A percentile compares a stretch with the other conserved stretches of the same genome.
phyloP scores from a whole-genome alignment of 2,329 filamentous ascomycete species.

The Didymella keratinophila region DNA sequence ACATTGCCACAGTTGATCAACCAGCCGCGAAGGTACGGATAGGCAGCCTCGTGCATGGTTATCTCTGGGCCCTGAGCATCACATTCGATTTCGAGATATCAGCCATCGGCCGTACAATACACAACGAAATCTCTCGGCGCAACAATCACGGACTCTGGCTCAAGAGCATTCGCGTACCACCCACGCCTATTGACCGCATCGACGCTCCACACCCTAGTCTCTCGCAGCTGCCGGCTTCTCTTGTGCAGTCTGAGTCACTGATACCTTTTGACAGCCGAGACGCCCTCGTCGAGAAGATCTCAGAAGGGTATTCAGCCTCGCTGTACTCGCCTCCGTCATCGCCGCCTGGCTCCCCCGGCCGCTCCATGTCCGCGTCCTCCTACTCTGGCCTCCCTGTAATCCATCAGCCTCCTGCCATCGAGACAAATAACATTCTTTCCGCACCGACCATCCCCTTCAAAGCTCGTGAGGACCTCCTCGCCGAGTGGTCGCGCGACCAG shows the following conservation, averaged over 20 bases:
- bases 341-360: conserved; percentile 73
- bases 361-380: conserved; percentile 66
- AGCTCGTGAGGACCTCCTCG: conserved; percentile 77
- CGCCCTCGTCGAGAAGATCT: conserved; percentile 77
- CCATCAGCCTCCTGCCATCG: conserved; percentile 31
- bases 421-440: conserved; percentile 26
- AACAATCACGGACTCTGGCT: conserved; percentile 81
- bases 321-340: conserved; percentile 71
- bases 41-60: conserved; percentile 86
- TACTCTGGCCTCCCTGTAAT: conserved; percentile 54
- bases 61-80: conserved; percentile 81
- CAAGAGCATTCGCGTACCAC: conserved; percentile 74
- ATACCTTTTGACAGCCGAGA: conserved; percentile 78
- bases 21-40: conserved; percentile 78
- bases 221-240: conserved; percentile 33
- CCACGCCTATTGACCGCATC: conserved; percentile 69
- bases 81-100: conserved; percentile 79
- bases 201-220: conserved; percentile 40
- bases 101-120: conserved; percentile 72
- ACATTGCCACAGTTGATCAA: conserved; percentile 72
- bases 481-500: conserved; percentile 79
- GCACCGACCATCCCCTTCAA: conserved; percentile 66
- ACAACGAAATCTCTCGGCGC: conserved; percentile 77
- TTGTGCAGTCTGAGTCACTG: conserved; percentile 54
- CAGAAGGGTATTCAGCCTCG: conserved; percentile 71